phyloP scores from a whole-genome alignment of 345 rosid genomes.

The Excoecaria agallocha region DNA sequence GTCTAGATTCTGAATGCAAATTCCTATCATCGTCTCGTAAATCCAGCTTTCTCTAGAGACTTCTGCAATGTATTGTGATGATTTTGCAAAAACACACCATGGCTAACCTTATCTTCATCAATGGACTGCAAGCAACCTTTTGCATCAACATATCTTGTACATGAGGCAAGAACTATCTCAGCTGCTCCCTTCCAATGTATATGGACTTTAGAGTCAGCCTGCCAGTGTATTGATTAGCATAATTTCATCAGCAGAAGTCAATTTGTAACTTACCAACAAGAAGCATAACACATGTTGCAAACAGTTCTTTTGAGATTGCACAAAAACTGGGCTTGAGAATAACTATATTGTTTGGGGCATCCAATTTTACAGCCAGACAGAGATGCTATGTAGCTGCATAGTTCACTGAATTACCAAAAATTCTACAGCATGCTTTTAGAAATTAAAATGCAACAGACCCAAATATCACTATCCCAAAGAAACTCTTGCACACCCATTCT shows the following conservation, averaged over 20 bases:
- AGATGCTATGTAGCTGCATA: background rate
- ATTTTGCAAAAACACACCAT: constrained; percentile 3
- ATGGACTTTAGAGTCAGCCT: constrained; percentile 72
- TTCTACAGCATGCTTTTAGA: background rate
- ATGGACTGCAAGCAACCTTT: constrained; percentile 54
- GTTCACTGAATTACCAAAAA: background rate
- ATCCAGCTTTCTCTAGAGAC: background rate
- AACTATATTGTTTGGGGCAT: background rate
- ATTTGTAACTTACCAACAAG: background rate
- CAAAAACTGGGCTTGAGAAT: background rate
- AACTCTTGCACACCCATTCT: background rate
- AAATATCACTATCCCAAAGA: background rate
- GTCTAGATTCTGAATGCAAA: constrained; percentile 1
- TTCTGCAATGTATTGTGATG: background rate
- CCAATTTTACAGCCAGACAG: background rate
- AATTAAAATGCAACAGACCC: background rate
- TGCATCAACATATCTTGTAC: constrained; percentile 69
- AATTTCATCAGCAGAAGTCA: constrained; percentile 9
- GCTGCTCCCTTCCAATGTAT: constrained; percentile 99
- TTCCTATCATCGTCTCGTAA: background rate
- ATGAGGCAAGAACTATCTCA: constrained; percentile 82
- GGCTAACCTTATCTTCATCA: constrained; percentile 60
- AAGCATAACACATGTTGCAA: background rate
- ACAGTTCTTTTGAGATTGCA: background rate
- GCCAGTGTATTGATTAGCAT: constrained; percentile 15